Evolutionary conservation across 306 rosid genomes (phyloP).

Genomic region (Betula pendula): DNA sequence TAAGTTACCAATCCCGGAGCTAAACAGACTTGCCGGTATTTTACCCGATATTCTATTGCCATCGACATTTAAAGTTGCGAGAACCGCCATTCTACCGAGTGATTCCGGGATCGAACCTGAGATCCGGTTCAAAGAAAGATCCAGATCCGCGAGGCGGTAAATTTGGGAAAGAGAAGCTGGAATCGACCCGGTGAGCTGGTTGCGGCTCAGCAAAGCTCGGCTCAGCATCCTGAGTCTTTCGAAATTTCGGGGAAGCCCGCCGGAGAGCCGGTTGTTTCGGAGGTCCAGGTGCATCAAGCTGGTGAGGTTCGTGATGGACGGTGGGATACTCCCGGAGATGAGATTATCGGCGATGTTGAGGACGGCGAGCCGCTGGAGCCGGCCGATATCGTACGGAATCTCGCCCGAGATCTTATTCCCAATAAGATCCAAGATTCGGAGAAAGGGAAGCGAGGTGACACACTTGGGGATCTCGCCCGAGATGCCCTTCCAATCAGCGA

Average conservation of each 20-base stretch:
- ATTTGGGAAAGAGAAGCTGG: slow-evolving; percentile 56
- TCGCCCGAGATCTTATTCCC: slow-evolving; percentile 70
- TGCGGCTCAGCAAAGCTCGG: slow-evolving; percentile 78
- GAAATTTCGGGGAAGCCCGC: slow-evolving; percentile 49
- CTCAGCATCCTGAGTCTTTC: slow-evolving; percentile 68
- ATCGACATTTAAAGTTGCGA: slow-evolving; percentile 68
- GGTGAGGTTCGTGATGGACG: slow-evolving; percentile 47
- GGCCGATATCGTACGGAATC: slow-evolving; percentile 62
- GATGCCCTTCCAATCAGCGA: slow-evolving; percentile 95
- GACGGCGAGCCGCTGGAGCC: slow-evolving; percentile 64
- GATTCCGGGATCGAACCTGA: slow-evolving; percentile 63
- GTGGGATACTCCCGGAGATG: slow-evolving; percentile 65
- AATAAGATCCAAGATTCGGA: slow-evolving; percentile 78
- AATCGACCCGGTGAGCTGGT: slow-evolving; percentile 57
- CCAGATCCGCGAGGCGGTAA: slow-evolving; percentile 86
- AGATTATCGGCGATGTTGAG: slow-evolving; percentile 78
- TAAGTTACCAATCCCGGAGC: slow-evolving; percentile 62
- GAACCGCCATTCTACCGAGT: slow-evolving; percentile 78
- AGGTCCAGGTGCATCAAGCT: slow-evolving; percentile 81
- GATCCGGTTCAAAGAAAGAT: slow-evolving; percentile 65
- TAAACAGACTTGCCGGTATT: slow-evolving; percentile 55
- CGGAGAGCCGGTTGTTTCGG: slow-evolving; percentile 71
- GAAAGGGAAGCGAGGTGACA: slow-evolving; percentile 61
- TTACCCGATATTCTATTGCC: slow-evolving; percentile 53
- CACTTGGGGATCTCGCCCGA: slow-evolving; percentile 87